phyloP scores from a whole-genome alignment of 1,139 yeast species.

The Yamadazyma kanchanaburiensis region DNA sequence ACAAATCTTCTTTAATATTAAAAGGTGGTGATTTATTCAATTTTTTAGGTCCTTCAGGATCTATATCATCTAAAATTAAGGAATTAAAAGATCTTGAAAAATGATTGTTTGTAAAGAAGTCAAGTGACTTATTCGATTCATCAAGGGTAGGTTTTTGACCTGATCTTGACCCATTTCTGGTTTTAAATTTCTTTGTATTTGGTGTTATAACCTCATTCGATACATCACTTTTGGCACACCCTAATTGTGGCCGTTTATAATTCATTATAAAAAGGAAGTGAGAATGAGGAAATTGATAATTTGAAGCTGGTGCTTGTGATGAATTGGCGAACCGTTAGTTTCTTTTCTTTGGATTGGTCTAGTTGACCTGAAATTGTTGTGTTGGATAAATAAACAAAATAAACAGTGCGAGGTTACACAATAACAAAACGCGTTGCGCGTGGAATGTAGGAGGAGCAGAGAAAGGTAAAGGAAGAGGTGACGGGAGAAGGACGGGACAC shows the following conservation, averaged over 20 bases:
- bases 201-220: slow-evolving; percentile 2
- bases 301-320: no score
- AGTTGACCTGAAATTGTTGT: no score
- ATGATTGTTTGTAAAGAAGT: slow-evolving; percentile 38
- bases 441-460: no score
- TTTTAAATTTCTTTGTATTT: slow-evolving; percentile 9
- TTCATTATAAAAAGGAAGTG: slow-evolving; percentile 18
- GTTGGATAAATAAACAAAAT: no score
- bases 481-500: no score
- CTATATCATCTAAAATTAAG: slow-evolving; percentile 37
- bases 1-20: slow-evolving; percentile 32
- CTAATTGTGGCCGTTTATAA: slow-evolving; percentile 23
- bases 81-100: slow-evolving; percentile 46
- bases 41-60: slow-evolving; percentile 9
- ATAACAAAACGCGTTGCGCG: no score
- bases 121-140: slow-evolving; percentile 15
- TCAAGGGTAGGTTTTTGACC: slow-evolving; percentile 2
- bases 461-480: no score
- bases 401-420: no score
- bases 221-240: background rate
- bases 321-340: no score
- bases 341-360: no score
- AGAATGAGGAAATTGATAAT: no score
- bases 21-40: slow-evolving; percentile 45
- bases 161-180: background rate